Evolutionary conservation across 768 basidiomycete species (phyloP), one percentile per base, ranked within the genome.

Genomic region (Cyclocybe aegerita): DNA sequence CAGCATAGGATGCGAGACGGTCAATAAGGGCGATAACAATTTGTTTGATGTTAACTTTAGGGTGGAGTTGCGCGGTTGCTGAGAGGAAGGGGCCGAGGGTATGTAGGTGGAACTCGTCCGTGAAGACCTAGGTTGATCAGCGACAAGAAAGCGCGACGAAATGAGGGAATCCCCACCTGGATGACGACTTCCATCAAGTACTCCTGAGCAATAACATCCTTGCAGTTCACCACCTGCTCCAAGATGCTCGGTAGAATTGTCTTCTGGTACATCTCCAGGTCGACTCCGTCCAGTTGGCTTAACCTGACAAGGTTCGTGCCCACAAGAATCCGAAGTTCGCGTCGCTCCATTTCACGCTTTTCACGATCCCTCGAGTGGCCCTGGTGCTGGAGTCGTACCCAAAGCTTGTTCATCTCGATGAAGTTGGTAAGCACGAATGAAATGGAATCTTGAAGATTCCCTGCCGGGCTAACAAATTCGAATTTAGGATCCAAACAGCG

Each of bases 131-230:
- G 10, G 29, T 37, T 42, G 54, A 10, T 58, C 16, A 57, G 39
- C 4, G 29, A 30, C 41, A 32, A 39, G 32, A 29, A 16, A 31
- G 33, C 4, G 30, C 16, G 14, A 4, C 9, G 15, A 48, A 15
- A 10, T n/a, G 9, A 17, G 9, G n/a, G 4, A 10, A 41, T 37
- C 62, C 79, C 33, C 51, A 90, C 93, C 78, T 99, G 97, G 58
- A 99, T 99, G 54, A 99, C 94, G 8, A 98, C 97, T 68, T 99
- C 97, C 97, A 98, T 98, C 40, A 98, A 69, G 68, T 99, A 99
- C 65, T 98, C 97, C 67, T 99, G 97, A 0, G 97, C 97, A 53
- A 98, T 98, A 39, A 95, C 90, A 64, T 99, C 97, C 67, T 97
- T 96, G 72, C 97, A 98, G 63, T 88, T 96, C 52, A 98, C 96